phyloP scores from a whole-genome alignment of 163 green algal genomes.

The Scenedesmus sp. region DNA sequence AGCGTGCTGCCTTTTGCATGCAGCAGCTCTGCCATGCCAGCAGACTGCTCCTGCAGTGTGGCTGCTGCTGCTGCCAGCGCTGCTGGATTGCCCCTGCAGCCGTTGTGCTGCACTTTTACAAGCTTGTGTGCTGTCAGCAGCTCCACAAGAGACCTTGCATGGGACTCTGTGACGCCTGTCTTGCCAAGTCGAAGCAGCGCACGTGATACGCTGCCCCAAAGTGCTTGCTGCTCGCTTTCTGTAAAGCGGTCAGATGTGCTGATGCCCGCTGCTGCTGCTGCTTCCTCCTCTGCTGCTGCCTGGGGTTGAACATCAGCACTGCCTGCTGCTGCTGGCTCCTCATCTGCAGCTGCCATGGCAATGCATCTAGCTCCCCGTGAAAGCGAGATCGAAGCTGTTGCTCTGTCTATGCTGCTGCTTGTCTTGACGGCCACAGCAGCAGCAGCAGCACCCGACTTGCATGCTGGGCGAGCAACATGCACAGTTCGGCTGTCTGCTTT shows the following conservation, averaged over 20 bases:
- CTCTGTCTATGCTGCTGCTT: neutral
- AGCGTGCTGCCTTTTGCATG: conserved; percentile 40
- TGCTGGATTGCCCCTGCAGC: neutral
- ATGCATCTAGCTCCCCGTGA: neutral
- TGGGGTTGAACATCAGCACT: neutral
- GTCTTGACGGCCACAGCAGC: neutral
- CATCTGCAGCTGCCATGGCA: neutral
- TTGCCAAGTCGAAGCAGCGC: conserved; percentile 40
- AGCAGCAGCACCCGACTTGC: neutral
- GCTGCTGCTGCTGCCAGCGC: neutral
- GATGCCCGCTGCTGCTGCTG: neutral
- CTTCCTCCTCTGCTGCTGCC: neutral
- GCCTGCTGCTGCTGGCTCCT: neutral
- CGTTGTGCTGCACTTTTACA: conserved; percentile 48
- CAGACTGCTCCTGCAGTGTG: neutral
- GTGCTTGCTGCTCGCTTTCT: conserved; percentile 11
- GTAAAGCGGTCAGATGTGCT: conserved; percentile 15
- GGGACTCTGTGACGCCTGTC: conserved; percentile 36
- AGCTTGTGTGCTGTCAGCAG: conserved; percentile 35
- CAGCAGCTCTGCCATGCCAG: neutral
- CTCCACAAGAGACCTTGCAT: conserved; percentile 17
- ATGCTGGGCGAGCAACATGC: neutral
- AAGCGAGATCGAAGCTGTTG: neutral
- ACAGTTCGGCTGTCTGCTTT: neutral
- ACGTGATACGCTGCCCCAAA: conserved; percentile 40